Evolutionary conservation across 345 rosid genomes (phyloP), one percentile per base, ranked within the genome.

Genomic region (Hirschfeldia incana): DNA sequence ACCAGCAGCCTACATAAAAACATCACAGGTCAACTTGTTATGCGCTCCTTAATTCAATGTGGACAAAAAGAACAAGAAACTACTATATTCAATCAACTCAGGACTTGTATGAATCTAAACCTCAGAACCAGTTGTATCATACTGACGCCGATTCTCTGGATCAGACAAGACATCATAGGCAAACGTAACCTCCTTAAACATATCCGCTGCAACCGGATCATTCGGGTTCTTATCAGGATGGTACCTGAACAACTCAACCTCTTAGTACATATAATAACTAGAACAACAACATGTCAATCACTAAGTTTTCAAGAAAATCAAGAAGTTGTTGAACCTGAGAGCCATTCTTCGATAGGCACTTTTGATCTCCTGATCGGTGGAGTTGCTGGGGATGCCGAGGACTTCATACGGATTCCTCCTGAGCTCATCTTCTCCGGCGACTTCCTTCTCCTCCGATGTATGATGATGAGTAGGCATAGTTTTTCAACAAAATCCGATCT

Each of bases 201-300:
- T 86, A 77, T 94, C 94, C 2, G 96, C 90, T 73, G 99, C 96
- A 81, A 90, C 84, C 30, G 98, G 93, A 66, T 94, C 97, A 74
- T 94, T 88, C 46, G 88, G 93, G 82, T 93, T 94, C 85, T 94
- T 94, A 87, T 93, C 99, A 67, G 99, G 99, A 88, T 93, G 98
- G 83, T 93, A 94, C 90, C 99, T 94, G 80, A 78, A 84, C 46
- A 65, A 69, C 8, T 21, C 39, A 74, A 61, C 34, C 10, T 65
- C 28, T n/a, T n/a, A 67, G 58, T 63, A 51, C 49, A 42, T 2
- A 39, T 12, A 39, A 13, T 39, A 9, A 37, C 11, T 8, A 37
- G n/a, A 42, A 28, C 29, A 28, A 28, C 1, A 28, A 28, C 29
- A 2, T 28, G 1, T 29, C 3, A 3, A 29, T 2, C 30, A 29